Base-by-base conservation (phyloP, 2,329 filamentous ascomycete genomes). In the Fusarium napiforme region DNA sequence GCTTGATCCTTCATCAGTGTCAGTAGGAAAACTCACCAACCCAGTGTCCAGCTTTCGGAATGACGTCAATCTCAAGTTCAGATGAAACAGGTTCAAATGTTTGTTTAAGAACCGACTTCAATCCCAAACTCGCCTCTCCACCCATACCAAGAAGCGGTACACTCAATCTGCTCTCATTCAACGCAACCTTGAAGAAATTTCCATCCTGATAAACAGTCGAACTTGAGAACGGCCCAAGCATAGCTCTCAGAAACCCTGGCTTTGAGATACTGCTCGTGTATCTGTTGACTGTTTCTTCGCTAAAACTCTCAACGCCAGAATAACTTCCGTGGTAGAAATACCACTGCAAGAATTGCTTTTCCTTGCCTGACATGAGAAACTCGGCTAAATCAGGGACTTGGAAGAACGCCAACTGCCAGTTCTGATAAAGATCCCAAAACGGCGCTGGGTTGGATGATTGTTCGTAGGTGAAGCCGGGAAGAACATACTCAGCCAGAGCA, bases 321-420 rank as follows among this genome's bases (percentile, higher is more conserved):
- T 86, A 87, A 23, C 79, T 82, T 0, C 78, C 78, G 39, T 87
- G 84, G 64, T 78, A 86, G 63, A 86, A 86, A 56, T 85, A 86
- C 85, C 84, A 86, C 21, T 80, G 71, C 2, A 86, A 73, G 69
- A 86, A 82, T 64, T 84, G 77, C 65, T 78, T 82, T 71, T 86
- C 85, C 3, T 80, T 79, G 0, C 82, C 84, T 1, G 73, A 73
- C 65, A 87, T 84, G 63, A 87, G 82, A 63, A 83, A 86, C 60
- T 85, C 81, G 1, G 85, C 85, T 6, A 84, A 78, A 30, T 87
- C 85, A 0, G 85, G 80, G 14, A 87, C 82, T 32, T 81, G 79
- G 75, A 87, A 87, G 75, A 87, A 85, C 0, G 84, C 83, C 2
- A 84, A 75, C 57, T 84, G 83, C 78, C 79, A 82, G 57, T 84